phyloP scores from a whole-genome alignment of 176 grass and related monocot species.

The Bonia amplexicaulis region DNA sequence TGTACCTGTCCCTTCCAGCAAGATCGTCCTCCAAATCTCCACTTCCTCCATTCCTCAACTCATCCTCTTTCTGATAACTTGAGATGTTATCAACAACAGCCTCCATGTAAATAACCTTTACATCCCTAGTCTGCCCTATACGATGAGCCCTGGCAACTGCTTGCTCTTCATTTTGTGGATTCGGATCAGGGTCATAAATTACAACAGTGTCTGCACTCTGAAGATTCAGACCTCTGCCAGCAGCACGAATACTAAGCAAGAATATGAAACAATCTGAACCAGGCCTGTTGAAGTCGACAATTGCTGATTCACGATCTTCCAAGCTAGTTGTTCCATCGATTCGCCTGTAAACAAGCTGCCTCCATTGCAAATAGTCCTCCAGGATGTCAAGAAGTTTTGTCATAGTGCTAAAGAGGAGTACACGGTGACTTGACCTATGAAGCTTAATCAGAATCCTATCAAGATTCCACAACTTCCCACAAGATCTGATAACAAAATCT shows the following conservation, averaged over 20 bases:
- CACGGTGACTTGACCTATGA: conserved; percentile 81
- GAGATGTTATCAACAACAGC: conserved; percentile 95
- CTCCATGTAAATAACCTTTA: conserved; percentile 99
- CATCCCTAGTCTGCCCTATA: conserved; percentile 96
- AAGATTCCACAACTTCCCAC: conserved; percentile 97
- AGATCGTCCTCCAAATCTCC: conserved; percentile 88
- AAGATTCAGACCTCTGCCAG: conserved; percentile 97
- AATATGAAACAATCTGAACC: conserved; percentile 97
- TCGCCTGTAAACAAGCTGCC: conserved; percentile 76
- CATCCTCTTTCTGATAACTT: conserved; percentile 98
- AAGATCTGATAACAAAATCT: conserved; percentile 90
- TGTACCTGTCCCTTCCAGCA: conserved; percentile 90
- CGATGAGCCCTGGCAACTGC: conserved; percentile 98
- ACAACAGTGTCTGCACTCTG: conserved; percentile 99
- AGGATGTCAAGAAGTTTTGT: conserved; percentile 98
- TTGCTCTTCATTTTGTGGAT: conserved; percentile 99
- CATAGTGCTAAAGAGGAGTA: conserved; percentile 99
- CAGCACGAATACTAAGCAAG: conserved; percentile 97
- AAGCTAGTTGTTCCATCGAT: conserved; percentile 97
- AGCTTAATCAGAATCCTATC: conserved; percentile 98
- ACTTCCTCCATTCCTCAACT: conserved; percentile 74
- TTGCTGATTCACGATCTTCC: conserved; percentile 90
- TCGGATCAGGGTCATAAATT: conserved; percentile 97
- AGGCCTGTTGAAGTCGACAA: conserved; percentile 95
- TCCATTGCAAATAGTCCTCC: conserved; percentile 96